Conservation (phyloP, 345 rosid species). For the Alliaria petiolata region DNA sequence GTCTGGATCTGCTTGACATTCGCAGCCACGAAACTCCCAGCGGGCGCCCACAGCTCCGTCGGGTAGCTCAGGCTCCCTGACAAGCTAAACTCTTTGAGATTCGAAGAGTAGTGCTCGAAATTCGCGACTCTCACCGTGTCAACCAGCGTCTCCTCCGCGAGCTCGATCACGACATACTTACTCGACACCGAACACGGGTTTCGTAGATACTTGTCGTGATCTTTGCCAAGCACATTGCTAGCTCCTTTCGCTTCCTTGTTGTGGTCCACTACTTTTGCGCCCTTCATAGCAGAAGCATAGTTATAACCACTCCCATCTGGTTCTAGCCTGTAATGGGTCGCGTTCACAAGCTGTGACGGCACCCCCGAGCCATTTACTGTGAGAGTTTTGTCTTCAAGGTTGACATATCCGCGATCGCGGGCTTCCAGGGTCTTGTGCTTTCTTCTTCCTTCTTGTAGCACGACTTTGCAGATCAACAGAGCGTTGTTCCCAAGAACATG, state of each 20-base stretch:
- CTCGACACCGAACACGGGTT: constrained; percentile 74
- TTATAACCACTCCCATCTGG: constrained; percentile 85
- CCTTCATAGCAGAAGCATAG: constrained; percentile 74
- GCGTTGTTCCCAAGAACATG: constrained; percentile 42
- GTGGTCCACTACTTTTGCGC: constrained; percentile 80
- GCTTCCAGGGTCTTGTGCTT: constrained; percentile 27
- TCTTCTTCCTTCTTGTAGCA: constrained; percentile 29
- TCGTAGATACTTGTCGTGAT: constrained; percentile 80
- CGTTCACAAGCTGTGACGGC: constrained; percentile 47
- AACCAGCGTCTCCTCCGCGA: constrained; percentile 82
- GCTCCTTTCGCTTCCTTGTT: constrained; percentile 97
- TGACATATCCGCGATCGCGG: constrained; percentile 44
- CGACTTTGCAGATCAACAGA: constrained; percentile 39
- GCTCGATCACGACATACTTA: constrained; percentile 83
- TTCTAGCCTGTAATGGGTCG: constrained; percentile 77
- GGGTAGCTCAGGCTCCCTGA: constrained; percentile 79
- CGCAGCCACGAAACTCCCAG: constrained; percentile 66
- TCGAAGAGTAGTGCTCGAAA: constrained; percentile 86
- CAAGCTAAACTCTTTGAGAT: constrained; percentile 71
- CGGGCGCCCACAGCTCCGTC: constrained; percentile 54
- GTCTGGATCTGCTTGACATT: constrained; percentile 74
- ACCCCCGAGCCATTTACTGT: constrained; percentile 41
- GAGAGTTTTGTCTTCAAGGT: constrained; percentile 51
- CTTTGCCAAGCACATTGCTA: constrained; percentile 68
- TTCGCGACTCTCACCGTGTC: constrained; percentile 84